Percentiles rank a stretch among this genome's conserved stretches.
These are phyloP conservation scores for Cryptosporidium andersoni DNA, from an alignment of 169 alveolate species.

Conservation along the genomic window DNA sequence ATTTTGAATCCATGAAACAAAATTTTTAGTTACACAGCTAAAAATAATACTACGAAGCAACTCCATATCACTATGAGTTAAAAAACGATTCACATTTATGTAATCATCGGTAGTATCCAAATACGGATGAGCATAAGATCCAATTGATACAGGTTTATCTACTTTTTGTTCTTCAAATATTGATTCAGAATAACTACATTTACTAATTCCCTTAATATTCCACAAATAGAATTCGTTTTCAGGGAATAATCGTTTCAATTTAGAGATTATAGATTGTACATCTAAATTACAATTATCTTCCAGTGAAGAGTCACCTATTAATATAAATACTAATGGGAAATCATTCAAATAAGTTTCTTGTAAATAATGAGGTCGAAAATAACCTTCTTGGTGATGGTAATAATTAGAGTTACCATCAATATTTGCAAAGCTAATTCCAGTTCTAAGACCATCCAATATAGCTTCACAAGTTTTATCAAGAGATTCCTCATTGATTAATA, in stretches of 20 bases:
- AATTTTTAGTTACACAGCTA: conserved; percentile 30
- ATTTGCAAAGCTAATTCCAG: conserved; percentile 36
- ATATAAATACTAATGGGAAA: conserved; percentile 48
- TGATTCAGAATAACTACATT: not conserved
- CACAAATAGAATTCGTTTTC: conserved; percentile 51
- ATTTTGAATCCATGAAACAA: conserved; percentile 52
- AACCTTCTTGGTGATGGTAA: conserved; percentile 9
- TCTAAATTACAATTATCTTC: conserved; percentile 10
- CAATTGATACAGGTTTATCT: conserved; percentile 26
- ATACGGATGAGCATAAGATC: conserved; percentile 48
- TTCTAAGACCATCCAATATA: conserved; percentile 28
- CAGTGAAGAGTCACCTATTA: conserved; percentile 34
- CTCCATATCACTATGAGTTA: conserved; percentile 37
- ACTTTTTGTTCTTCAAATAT: not conserved
- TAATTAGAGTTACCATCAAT: conserved; percentile 59
- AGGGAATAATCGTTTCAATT: conserved; percentile 50
- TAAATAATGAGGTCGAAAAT: conserved; percentile 30
- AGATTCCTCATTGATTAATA: conserved; percentile 44
- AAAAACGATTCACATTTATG: conserved; percentile 10
- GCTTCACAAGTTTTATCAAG: conserved; percentile 42
- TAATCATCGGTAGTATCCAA: not conserved
- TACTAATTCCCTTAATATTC: conserved; percentile 38
- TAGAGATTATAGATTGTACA: conserved; percentile 47
- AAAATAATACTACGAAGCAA: conserved; percentile 39
- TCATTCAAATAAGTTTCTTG: conserved; percentile 59